Evolutionary conservation across 805 yeast genomes (phyloP), one percentile per base, ranked within the genome.

Genomic region (Kodamaea neixiangensis): DNA sequence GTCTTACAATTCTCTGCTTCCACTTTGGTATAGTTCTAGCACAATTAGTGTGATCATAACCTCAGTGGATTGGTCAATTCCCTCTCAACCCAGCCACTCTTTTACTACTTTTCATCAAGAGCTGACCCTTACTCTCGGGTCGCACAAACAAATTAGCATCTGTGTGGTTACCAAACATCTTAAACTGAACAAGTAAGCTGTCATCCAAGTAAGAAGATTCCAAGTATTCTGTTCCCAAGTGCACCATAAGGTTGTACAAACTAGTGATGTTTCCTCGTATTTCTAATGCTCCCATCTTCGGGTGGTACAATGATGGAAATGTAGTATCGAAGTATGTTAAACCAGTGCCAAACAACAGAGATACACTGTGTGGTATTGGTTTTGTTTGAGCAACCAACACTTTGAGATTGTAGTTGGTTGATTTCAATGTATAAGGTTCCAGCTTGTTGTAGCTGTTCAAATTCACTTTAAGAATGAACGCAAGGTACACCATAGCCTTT

Each of bases 351-450:
- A 48, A 31, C 22, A 31, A 11, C 14, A 18, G 31, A 5, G 18
- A 10, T 5, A 44, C 17, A 37, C 19, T 21, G 33, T 14, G 29
- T 3, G 46, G 49, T 11, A 49, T 45, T 11, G 49, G 44, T 4
- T 14, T 25, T 9, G 49, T 25, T 19, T 49, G 49, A 11, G 44
- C 39, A 10, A 46, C 22, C 48, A 48, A 48, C 7, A 53, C 34
- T 3, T 44, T 37, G 14, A 54, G n/a, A 3, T 29, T 17, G 53
- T 70, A 71, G 50, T 69, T 70, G 25, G 58, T 46, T 1, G 72
- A 67, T 47, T 70, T 71, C 42, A 73, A 63, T 0, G 75, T 73
- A 49, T 57, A 64, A 7, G 57, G 45, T 43, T 63, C 63, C 25
- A 48, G 48, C 7, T 56, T 50, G 17, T 58, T 49, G 7, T 65